Percentiles rank a stretch among this genome's conserved stretches.
Evolutionary conservation across 257 asterid species (phyloP).

Genomic region (Avicennia marina): DNA sequence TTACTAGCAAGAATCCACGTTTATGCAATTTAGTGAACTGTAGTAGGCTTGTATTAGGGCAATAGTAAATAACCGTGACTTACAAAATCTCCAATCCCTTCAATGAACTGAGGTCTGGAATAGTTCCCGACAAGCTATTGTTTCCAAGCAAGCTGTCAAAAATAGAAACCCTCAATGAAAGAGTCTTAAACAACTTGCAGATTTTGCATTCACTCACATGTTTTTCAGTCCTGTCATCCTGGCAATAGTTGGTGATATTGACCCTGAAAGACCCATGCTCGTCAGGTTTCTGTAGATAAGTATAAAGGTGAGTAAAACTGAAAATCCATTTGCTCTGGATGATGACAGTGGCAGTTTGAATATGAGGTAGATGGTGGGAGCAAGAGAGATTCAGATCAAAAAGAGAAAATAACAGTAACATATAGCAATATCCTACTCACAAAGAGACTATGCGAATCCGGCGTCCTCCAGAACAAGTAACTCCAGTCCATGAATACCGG

Average conservation of each 20-base stretch:
- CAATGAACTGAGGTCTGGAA: conserved; percentile 71
- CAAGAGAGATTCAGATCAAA: not conserved
- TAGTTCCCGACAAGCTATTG: conserved; percentile 67
- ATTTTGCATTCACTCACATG: conserved; percentile 49
- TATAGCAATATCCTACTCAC: conserved; percentile 48
- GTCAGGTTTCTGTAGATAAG: conserved; percentile 61
- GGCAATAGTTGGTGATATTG: conserved; percentile 58
- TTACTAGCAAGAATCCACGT: not conserved
- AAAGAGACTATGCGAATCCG: conserved; percentile 62
- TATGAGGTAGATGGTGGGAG: too few species aligned
- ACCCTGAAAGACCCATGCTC: conserved; percentile 71
- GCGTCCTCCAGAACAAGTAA: conserved; percentile 63
- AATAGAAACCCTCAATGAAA: conserved; percentile 16
- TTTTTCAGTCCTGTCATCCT: conserved; percentile 67
- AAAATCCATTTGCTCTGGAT: not conserved
- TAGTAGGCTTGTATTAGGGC: not conserved
- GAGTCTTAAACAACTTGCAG: too few species aligned
- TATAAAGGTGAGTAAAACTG: not conserved
- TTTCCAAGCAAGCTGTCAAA: conserved; percentile 69
- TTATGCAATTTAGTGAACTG: not conserved
- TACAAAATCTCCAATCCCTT: conserved; percentile 60
- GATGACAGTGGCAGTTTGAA: not conserved
- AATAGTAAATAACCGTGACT: conserved; percentile 25
- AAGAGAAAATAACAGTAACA: not conserved
- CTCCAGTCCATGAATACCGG: conserved; percentile 81